phyloP scores from a whole-genome alignment of 331 rosid genomes.

The Pyrus hybrid region DNA sequence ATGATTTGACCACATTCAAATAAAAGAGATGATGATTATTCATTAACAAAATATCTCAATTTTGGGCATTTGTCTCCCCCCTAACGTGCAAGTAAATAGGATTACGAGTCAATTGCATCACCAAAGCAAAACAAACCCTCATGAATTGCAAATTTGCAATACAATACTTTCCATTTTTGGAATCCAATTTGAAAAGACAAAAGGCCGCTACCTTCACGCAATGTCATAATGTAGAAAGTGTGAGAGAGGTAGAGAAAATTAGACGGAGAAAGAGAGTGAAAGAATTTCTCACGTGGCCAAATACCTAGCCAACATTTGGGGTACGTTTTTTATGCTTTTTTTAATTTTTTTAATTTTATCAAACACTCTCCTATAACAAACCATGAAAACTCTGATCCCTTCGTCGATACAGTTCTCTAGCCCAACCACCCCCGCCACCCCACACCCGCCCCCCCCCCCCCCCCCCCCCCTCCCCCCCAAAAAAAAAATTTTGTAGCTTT shows the following conservation, averaged over 20 bases:
- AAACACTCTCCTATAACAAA: no score
- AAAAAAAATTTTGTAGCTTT: no score
- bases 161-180: neutral
- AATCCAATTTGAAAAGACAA: neutral
- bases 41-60: neutral
- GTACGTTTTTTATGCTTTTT: no score
- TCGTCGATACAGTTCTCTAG: no score
- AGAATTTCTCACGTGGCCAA: neutral
- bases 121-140: neutral
- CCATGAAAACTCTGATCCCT: neutral
- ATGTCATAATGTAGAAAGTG: neutral
- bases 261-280: neutral
- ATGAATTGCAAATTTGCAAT: neutral
- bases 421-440: no score
- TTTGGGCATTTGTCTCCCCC: neutral
- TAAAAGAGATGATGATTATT: neutral
- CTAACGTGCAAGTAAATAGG: neutral
- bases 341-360: no score
- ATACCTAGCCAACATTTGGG: neutral
- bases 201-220: neutral
- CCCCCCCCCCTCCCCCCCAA: no score
- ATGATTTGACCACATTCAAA: neutral
- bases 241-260: neutral
- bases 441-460: no score
- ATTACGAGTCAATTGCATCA: neutral